A percentile compares a stretch with the other conserved stretches of the same genome.
phyloP scores from a whole-genome alignment of 1,284 basidiomycete genomes.

The Coniferiporia weirii region DNA sequence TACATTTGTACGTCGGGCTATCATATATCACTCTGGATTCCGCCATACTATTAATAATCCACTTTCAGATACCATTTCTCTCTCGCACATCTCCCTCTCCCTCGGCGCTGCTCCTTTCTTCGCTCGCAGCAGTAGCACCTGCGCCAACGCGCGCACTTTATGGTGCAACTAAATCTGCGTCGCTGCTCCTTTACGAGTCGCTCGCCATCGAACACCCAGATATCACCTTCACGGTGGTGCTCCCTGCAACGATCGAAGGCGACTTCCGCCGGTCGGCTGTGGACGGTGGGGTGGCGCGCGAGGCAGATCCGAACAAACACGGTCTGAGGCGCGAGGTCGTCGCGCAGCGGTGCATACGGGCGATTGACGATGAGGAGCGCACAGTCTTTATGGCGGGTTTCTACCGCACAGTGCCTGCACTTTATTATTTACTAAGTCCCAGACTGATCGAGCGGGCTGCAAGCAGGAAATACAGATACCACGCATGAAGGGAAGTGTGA shows the following conservation, averaged over 20 bases:
- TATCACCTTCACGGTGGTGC: slow-evolving; percentile 51
- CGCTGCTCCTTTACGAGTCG: slow-evolving; percentile 72
- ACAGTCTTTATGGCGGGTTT: slow-evolving; percentile 50
- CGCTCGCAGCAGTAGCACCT: slow-evolving; percentile 75
- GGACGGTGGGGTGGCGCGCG: slow-evolving; percentile 49
- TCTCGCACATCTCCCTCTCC: slow-evolving; percentile 64
- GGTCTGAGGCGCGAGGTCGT: slow-evolving; percentile 55
- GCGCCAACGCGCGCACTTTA: slow-evolving; percentile 86
- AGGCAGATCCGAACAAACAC: slow-evolving; percentile 47
- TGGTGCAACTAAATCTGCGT: slow-evolving; percentile 79
- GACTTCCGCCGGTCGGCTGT: slow-evolving; percentile 76
- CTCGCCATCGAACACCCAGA: slow-evolving; percentile 74
- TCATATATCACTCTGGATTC: slow-evolving; percentile 18
- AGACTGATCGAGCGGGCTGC: slow-evolving; percentile 50
- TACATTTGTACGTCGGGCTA: slow-evolving; percentile 50
- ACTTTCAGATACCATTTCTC: slow-evolving; percentile 69
- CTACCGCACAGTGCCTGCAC: slow-evolving; percentile 35
- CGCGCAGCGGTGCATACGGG: slow-evolving; percentile 49
- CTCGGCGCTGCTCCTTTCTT: slow-evolving; percentile 76
- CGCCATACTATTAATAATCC: slow-evolving; percentile 2
- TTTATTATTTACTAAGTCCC: slow-evolving; percentile 60
- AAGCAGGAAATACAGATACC: slow-evolving; percentile 37
- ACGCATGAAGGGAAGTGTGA: neutral
- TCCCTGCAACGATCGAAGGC: slow-evolving; percentile 68
- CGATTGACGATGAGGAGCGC: slow-evolving; percentile 51